Conservation (phyloP, 2,329 filamentous ascomycete species). For the Akanthomyces muscarius region DNA sequence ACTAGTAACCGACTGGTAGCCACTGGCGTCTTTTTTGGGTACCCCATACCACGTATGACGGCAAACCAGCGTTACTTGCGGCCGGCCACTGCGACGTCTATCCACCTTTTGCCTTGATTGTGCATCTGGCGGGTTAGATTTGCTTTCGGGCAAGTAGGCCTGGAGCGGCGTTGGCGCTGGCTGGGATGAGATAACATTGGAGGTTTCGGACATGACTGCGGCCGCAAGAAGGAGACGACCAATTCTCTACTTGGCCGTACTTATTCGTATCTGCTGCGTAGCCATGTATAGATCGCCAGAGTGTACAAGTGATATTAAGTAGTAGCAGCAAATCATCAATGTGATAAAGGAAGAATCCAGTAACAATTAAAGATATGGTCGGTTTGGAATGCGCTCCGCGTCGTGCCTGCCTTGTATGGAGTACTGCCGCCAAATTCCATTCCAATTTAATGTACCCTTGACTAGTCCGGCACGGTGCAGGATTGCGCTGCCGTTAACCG, state of each 20-base stretch:
- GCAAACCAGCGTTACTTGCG: not conserved
- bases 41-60: not conserved
- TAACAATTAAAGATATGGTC: not conserved
- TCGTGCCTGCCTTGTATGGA: not conserved
- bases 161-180: no score
- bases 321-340: no score
- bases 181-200: no score
- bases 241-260: not conserved
- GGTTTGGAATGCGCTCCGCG: not conserved
- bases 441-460: no score
- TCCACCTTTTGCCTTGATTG: constrained; percentile 6
- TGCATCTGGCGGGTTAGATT: not conserved
- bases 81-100: not conserved
- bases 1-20: no score
- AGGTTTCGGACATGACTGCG: not conserved
- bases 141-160: not conserved
- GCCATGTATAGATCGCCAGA: no score
- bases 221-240: not conserved
- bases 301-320: no score
- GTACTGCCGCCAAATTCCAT: not conserved
- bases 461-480: no score
- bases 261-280: not conserved
- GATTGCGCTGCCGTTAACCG: no score
- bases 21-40: no score
- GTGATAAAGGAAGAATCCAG: no score